Evolutionary conservation across 2,329 filamentous ascomycete species (phyloP), one percentile per base, ranked within the genome.

Genomic region (Podosphaera xanthii): DNA sequence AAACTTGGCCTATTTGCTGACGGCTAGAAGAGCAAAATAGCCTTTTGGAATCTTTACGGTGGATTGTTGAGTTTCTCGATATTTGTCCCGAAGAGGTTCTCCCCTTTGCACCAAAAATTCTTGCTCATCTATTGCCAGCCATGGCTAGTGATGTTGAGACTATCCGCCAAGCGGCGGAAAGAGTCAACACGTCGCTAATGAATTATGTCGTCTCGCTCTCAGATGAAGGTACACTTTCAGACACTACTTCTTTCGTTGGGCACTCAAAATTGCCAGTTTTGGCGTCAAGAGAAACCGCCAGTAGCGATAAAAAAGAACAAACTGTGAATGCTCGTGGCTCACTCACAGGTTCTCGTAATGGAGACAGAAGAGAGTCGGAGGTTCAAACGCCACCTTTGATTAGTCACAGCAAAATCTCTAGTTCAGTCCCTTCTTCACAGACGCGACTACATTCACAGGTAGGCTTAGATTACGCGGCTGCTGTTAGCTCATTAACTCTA

Each of bases 51-150:
- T 89, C 90, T 2, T 75, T 98, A 35, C 81, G 88, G 62, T 98
- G 92, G 92, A 89, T 98, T 63, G 89, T 96, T 64, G 86, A 86
- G 61, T 96, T 98, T 69, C 85, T 98, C 65, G 90, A 97, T 63
- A 97, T 98, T 53, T 96, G 90, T 65, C 91, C 92, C 0, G 92
- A 96, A 69, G 92, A 98, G 67, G 94, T 98, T 3, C 77, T 98
- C 49, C 86, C 87, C 3, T 97, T 97, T 70, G 92, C 94, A 0
- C 94, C 94, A 31, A 87, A 88, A 65, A 83, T 98, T 36, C 74
- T 98, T 50, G 88, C 89, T 0, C 87, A 96, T 67, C 85, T 98
- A 59, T 78, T 98, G 35, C 94, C 92, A 14, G 89, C 90, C 35
- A 88, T 98, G 79, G 91, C 91, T 4, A 94, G 90, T 67, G 87